phyloP scores from a whole-genome alignment of 331 rosid species.

The Saraca asoca region DNA sequence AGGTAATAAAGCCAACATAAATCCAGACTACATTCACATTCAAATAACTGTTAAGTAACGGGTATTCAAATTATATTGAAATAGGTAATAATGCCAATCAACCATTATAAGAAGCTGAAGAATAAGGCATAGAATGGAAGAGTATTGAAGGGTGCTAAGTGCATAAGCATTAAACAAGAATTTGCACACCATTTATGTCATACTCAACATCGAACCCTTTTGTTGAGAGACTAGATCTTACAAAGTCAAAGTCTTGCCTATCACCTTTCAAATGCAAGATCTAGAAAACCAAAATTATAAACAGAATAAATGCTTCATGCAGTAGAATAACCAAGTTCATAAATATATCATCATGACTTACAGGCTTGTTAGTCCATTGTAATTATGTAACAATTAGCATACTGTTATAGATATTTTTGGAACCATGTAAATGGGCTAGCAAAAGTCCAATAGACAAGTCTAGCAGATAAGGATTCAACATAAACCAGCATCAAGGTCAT shows the following conservation, averaged over 20 bases:
- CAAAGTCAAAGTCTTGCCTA: slow-evolving; percentile 82
- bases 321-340: slow-evolving; percentile 8
- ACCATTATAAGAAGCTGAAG: slow-evolving; percentile 22
- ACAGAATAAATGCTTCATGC: slow-evolving; percentile 9
- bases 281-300: slow-evolving; percentile 42
- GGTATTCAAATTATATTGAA: too few species aligned
- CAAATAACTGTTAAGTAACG: too few species aligned
- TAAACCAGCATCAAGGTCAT: too few species aligned
- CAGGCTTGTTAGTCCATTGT: not conserved
- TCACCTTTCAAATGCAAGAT: slow-evolving; percentile 89
- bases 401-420: too few species aligned
- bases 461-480: too few species aligned
- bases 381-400: too few species aligned
- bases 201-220: slow-evolving; percentile 88
- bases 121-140: not conserved
- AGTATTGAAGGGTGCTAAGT: not conserved
- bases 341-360: slow-evolving; percentile 5
- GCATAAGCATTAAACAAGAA: not conserved
- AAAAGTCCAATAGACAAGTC: too few species aligned
- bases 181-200: slow-evolving; percentile 73
- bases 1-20: too few species aligned
- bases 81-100: slow-evolving; percentile 16
- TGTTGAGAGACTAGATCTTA: slow-evolving; percentile 84
- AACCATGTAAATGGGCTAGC: too few species aligned
- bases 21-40: too few species aligned